phyloP scores from a whole-genome alignment of 768 basidiomycete species.

The Sporobolomyces roseus region DNA sequence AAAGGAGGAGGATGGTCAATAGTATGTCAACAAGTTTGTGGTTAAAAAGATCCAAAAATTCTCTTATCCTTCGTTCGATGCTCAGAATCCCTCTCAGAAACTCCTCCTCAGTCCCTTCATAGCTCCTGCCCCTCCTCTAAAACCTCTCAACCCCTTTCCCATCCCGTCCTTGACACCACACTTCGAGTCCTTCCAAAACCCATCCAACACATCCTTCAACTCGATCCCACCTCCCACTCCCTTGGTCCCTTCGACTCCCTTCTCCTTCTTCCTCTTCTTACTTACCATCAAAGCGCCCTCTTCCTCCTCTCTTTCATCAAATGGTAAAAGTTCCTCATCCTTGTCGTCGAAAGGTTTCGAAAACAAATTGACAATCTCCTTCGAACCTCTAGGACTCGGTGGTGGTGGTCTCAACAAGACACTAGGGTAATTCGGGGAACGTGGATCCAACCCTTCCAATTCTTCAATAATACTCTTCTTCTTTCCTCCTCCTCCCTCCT shows the following conservation, averaged over 20 bases:
- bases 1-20: too few species aligned
- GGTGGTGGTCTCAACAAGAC: constrained; percentile 14
- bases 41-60: too few species aligned
- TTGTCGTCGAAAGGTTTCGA: too few species aligned
- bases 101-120: background rate
- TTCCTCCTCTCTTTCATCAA: too few species aligned
- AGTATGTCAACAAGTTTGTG: too few species aligned
- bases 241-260: too few species aligned
- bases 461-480: background rate
- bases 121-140: background rate
- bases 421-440: background rate
- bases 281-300: too few species aligned
- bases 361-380: too few species aligned
- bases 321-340: too few species aligned
- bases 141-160: constrained; percentile 8
- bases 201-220: background rate
- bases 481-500: background rate
- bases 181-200: background rate
- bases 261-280: background rate
- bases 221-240: too few species aligned
- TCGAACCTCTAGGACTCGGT: too few species aligned
- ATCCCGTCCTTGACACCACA: background rate
- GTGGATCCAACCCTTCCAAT: background rate
- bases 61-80: too few species aligned
- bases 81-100: background rate